These are phyloP conservation scores for Trichophyton verrucosum DNA, from an alignment of 2,329 filamentous ascomycete genomes.

Conservation along the genomic window DNA sequence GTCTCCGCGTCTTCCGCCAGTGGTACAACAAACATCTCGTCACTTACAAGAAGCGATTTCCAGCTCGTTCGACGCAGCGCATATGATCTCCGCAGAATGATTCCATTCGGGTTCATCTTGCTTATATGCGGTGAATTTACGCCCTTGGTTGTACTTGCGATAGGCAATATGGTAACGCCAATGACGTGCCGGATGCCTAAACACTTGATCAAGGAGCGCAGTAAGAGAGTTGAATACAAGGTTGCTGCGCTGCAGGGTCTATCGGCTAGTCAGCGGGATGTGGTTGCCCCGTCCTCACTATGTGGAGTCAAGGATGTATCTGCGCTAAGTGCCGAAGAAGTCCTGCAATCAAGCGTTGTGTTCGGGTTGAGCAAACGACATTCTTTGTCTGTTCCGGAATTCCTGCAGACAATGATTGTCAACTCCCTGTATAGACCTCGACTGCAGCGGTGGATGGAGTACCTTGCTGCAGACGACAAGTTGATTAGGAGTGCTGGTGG, in stretches of 20 bases:
- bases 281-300: not conserved
- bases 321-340: conserved; percentile 15
- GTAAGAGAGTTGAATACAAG: conserved; percentile 38
- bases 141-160: conserved; percentile 60
- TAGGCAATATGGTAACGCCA: conserved; percentile 59
- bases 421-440: conserved; percentile 40
- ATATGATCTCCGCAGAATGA: conserved; percentile 64
- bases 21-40: not conserved
- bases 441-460: conserved; percentile 45
- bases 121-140: conserved; percentile 76
- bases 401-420: conserved; percentile 30
- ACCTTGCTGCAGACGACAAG: conserved; percentile 58
- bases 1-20: conserved; percentile 3
- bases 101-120: conserved; percentile 63
- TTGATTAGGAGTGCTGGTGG: conserved; percentile 55
- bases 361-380: conserved; percentile 23
- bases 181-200: conserved; percentile 69
- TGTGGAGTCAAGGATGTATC: conserved; percentile 6
- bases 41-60: conserved; percentile 53
- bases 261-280: conserved; percentile 10
- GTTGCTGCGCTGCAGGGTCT: conserved; percentile 19
- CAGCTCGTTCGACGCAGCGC: conserved; percentile 56
- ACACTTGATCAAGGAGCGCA: conserved; percentile 51
- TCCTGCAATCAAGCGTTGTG: conserved; percentile 25
- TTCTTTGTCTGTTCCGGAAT: conserved; percentile 15